Percentiles rank a stretch among this genome's conserved stretches.
These are phyloP conservation scores for Pholiota molesta DNA, from an alignment of 768 basidiomycete genomes.

Conservation along the genomic window DNA sequence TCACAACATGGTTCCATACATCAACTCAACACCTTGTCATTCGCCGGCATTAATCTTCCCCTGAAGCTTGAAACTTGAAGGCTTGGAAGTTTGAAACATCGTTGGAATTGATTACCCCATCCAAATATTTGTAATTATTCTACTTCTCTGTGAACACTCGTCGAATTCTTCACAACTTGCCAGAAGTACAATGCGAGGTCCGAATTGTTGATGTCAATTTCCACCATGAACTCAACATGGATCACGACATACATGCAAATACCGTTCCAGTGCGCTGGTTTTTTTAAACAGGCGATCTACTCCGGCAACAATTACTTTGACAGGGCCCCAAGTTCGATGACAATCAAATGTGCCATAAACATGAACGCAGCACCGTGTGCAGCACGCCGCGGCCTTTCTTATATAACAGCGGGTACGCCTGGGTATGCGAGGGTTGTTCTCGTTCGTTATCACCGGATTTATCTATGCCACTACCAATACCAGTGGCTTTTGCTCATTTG, in stretches of 20 bases:
- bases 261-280: not conserved
- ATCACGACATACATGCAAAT: not conserved
- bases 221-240: not conserved
- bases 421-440: not conserved
- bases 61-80: too few species aligned
- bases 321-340: not conserved
- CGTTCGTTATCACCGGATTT: not conserved
- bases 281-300: not conserved
- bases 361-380: not conserved
- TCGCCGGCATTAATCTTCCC: too few species aligned
- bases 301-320: not conserved
- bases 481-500: slow-evolving; percentile 25
- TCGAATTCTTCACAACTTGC: too few species aligned
- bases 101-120: not conserved
- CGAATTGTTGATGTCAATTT: not conserved
- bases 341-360: not conserved
- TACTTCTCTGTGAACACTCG: too few species aligned
- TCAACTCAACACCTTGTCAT: too few species aligned
- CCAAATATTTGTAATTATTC: not conserved
- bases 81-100: too few species aligned
- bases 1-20: not conserved
- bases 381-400: not conserved
- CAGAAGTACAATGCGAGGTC: not conserved
- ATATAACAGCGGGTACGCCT: slow-evolving; percentile 7
- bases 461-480: slow-evolving; percentile 22